Conservation (phyloP, 352 stramenopile genomes). For the Halophytophthora batemanensis region DNA sequence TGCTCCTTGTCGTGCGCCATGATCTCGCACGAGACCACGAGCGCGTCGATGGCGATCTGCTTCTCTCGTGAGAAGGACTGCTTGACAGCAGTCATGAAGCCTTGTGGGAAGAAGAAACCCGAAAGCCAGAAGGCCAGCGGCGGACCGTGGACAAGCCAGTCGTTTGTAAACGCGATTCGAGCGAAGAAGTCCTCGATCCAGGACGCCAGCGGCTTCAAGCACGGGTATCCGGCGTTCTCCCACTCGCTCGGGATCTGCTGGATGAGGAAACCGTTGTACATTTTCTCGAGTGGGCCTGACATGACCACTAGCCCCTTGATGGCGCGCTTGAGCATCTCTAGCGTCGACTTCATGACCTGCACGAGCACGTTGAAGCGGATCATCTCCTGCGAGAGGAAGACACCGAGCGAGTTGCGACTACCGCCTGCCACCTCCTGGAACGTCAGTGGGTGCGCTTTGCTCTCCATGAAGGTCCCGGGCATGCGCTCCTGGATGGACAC, state of each 20-base stretch:
- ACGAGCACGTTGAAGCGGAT: conserved; percentile 90
- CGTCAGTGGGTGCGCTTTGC: conserved; percentile 65
- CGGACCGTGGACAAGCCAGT: conserved; percentile 84
- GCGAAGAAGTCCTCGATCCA: conserved; percentile 94
- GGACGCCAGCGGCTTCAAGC: conserved; percentile 87
- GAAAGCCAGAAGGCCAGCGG: conserved; percentile 89
- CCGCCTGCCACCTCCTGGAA: conserved; percentile 80
- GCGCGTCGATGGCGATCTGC: conserved; percentile 90
- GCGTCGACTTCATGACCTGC: conserved; percentile 77
- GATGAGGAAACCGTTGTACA: conserved; percentile 92
- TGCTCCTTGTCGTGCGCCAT: conserved; percentile 70
- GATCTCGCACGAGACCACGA: conserved; percentile 85
- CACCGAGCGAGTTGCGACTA: conserved; percentile 91
- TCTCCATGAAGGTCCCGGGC: conserved; percentile 62
- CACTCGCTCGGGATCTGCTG: conserved; percentile 86
- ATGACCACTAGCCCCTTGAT: conserved; percentile 91
- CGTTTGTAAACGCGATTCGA: conserved; percentile 77
- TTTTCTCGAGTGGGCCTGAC: conserved; percentile 86
- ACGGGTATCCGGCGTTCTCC: conserved; percentile 90
- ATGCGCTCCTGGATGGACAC: conserved; percentile 79
- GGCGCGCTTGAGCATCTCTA: conserved; percentile 86
- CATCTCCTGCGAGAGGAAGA: conserved; percentile 91
- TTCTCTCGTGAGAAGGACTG: conserved; percentile 90
- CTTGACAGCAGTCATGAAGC: conserved; percentile 94
- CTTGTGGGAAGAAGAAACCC: conserved; percentile 95